Percentiles rank a stretch among this genome's conserved stretches.
phyloP scores from a whole-genome alignment of 306 rosid species.

The Rosa rugosa region DNA sequence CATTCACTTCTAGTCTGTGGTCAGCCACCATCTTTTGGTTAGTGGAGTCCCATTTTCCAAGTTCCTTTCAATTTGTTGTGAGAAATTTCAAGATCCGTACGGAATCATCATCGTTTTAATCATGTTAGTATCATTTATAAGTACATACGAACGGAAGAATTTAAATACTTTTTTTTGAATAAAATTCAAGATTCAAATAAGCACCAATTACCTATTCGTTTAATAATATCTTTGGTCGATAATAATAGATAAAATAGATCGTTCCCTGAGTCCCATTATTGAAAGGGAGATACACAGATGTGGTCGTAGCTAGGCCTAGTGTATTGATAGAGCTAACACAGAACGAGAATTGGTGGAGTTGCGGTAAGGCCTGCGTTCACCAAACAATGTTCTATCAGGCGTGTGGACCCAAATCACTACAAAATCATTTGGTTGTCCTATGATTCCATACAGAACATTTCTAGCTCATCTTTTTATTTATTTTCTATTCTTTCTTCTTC shows the following conservation, averaged over 20 bases:
- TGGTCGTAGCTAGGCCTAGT: background rate
- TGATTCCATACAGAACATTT: constrained; percentile 10
- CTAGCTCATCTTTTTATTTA: background rate
- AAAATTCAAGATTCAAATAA: too few species aligned
- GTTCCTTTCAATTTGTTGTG: too few species aligned
- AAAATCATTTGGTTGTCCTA: constrained; percentile 5
- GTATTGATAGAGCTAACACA: background rate
- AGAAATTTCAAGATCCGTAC: too few species aligned
- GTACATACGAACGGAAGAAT: too few species aligned
- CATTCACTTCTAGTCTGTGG: background rate
- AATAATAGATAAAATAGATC: background rate
- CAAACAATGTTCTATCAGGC: background rate
- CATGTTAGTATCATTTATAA: too few species aligned
- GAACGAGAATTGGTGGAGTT: background rate
- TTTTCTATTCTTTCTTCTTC: background rate
- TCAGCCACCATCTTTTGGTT: background rate
- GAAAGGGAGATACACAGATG: background rate
- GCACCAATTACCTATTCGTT: too few species aligned
- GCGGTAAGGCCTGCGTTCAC: background rate
- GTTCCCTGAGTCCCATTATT: background rate
- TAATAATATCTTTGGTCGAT: too few species aligned
- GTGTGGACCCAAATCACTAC: background rate
- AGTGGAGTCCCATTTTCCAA: background rate
- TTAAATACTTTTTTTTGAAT: too few species aligned
- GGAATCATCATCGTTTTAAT: too few species aligned